Evolutionary conservation across 139 green algal species (phyloP).

Genomic region (Asterochloris erici): DNA sequence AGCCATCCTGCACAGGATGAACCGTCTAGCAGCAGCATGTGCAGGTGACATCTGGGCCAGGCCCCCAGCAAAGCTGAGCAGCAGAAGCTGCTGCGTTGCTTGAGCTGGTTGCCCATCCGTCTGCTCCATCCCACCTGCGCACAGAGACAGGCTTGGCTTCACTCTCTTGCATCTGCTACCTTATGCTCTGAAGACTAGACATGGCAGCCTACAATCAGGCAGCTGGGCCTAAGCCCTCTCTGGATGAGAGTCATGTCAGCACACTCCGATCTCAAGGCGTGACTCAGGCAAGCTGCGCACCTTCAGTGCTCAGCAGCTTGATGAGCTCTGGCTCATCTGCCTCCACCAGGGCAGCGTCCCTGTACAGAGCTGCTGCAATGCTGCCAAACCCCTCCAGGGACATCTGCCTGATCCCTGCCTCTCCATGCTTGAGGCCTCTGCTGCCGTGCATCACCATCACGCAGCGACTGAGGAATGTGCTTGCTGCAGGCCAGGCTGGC

Average conservation of each 20-base stretch:
- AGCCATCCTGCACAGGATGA: too few species aligned
- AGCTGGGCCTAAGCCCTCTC: background rate
- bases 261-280: background rate
- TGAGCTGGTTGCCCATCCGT: too few species aligned
- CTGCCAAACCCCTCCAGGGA: conserved; percentile 60
- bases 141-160: too few species aligned
- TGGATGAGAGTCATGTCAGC: background rate
- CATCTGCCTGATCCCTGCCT: conserved; percentile 45
- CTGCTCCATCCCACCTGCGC: too few species aligned
- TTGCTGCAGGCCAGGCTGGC: conserved; percentile 70
- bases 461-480: conserved; percentile 59
- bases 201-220: background rate
- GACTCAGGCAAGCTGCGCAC: background rate
- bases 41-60: too few species aligned
- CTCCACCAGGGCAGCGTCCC: conserved; percentile 13
- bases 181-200: too few species aligned
- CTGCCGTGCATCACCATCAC: conserved; percentile 35
- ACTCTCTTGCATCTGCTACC: too few species aligned
- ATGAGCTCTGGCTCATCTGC: background rate
- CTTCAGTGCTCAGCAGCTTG: background rate
- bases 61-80: too few species aligned
- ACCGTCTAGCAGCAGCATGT: too few species aligned
- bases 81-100: too few species aligned
- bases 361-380: conserved; percentile 39
- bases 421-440: conserved; percentile 38